Evolutionary conservation across 169 alveolate genomes (phyloP).

Genomic region (Babesia bovis): DNA sequence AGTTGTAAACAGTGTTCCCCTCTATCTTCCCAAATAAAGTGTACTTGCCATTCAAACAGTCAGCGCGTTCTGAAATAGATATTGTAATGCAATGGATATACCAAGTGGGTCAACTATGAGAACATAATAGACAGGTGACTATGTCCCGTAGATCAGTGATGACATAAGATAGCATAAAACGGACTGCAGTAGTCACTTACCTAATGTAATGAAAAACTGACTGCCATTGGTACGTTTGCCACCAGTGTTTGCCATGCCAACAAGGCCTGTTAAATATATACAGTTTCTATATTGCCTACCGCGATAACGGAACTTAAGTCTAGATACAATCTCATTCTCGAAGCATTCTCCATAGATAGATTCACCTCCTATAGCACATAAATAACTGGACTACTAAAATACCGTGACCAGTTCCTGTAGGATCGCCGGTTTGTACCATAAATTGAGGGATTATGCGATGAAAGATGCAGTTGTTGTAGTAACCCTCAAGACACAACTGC

Average conservation of each 20-base stretch:
- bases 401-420: constrained; percentile 81
- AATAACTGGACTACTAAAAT: background rate
- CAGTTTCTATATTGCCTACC: constrained; percentile 51
- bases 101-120: too few relatives aligned
- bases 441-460: constrained; percentile 88
- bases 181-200: constrained; percentile 24
- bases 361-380: constrained; percentile 82
- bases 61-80: constrained; percentile 75
- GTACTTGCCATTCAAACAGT: constrained; percentile 85
- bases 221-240: constrained; percentile 72
- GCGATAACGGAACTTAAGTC: constrained; percentile 81
- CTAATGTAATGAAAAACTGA: constrained; percentile 89
- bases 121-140: too few relatives aligned
- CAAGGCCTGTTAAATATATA: constrained; percentile 47
- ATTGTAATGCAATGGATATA: background rate
- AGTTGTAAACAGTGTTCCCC: constrained; percentile 71
- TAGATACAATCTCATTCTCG: constrained; percentile 90
- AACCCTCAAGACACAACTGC: constrained; percentile 87
- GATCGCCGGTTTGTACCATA: constrained; percentile 89
- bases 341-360: constrained; percentile 90
- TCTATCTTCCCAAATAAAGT: constrained; percentile 92
- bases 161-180: too few relatives aligned
- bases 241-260: constrained; percentile 70
- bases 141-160: too few relatives aligned
- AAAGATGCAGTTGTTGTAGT: constrained; percentile 86